Base-by-base conservation (phyloP, 1,284 basidiomycete genomes). In the Gymnopus androsaceus region DNA sequence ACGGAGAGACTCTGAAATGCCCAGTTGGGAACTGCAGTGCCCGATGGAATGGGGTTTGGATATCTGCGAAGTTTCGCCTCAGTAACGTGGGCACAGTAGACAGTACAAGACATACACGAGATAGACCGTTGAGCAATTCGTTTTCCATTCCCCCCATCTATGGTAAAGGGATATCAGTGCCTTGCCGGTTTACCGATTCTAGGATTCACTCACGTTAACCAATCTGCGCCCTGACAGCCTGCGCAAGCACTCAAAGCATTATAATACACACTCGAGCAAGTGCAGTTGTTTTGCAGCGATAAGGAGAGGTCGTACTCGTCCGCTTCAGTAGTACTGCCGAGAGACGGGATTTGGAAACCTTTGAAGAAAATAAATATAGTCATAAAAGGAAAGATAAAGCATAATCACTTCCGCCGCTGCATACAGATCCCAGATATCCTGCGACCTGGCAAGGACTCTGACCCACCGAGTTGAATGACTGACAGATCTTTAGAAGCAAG, bases 371-470 rank as follows among this genome's bases (percentile, higher is more conserved):
- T n/a, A n/a, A n/a, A n/a, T n/a, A 42, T n/a, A n/a, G n/a, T n/a
- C n/a, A n/a, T n/a, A n/a, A n/a, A n/a, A 25, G 14, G 21, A 23
- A 17, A 15, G n/a, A n/a, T n/a, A n/a, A 34, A 21, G n/a, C 11
- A 31, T 12, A 28, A 17, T 41, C 27, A 52, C 38, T 33, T 14
- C 17, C 15, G 15, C 11, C 11, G 2, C 3, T n/a, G 15, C 51
- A 53, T 11, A 46, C 51, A 17, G 42, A 34, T 8, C 19, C 51
- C n/a, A 53, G 30, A 46, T 53, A 45, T 8, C 51, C 51, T 25
- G 51, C 41, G 23, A 53, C 41, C 37, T 45, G 44, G 25, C 51
- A 53, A 34, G 51, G 41, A n/a, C 41, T 37, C 15, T 53, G 51
- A 6, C 31, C 25, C 30, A n/a, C 17, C 7, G 51, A 45, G 44